Base-by-base conservation (phyloP, 495 filamentous ascomycete genomes). In the Talaromyces wortmannii region DNA sequence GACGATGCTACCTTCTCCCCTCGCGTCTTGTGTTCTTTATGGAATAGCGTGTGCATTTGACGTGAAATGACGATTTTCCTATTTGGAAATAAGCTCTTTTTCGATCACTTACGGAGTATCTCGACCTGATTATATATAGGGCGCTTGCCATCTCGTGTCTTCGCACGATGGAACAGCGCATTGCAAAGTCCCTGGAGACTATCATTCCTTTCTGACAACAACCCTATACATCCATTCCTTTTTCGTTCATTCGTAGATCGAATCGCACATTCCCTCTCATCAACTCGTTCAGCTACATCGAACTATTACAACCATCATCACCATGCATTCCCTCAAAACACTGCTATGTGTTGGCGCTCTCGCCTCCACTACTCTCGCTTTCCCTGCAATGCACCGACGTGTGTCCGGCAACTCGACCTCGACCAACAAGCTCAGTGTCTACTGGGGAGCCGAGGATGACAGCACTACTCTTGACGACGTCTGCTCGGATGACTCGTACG, bases 401-500 rank as follows among this genome's bases (percentile, higher is more conserved):
- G 36, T 40, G 13, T 8, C 36, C 36, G 36, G 36, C 8, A 40
- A 40, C 36, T 40, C 36, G 30, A 31, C 12, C 50, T 42, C 50
- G 7, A 23, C 8, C 1, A 44, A 52, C 11, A 42, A 44, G 30
- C 50, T 52, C 33, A 31, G 16, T 13, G 36, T 52, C 29, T 52
- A 52, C 36, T 52, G 50, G 50, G 50, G 50, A 7, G 50, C 50
- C 2, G 50, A 52, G 30, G 50, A 52, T 30, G 50, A 52, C 50
- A 44, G 32, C 12, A 52, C 50, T 15, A 52, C 50, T 16, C 75
- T 90, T 2, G 59, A 63, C 18, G 69, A 78, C 40, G 83, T 83
- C 58, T 89, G 86, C 65, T 61, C 78, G 23, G 74, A 85, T 46
- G 62, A 76, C 0, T 71, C 66, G 7, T 71, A 86, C 51, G 87